Base-by-base conservation (phyloP, 2,329 filamentous ascomycete genomes). In the Fusarium secorum region DNA sequence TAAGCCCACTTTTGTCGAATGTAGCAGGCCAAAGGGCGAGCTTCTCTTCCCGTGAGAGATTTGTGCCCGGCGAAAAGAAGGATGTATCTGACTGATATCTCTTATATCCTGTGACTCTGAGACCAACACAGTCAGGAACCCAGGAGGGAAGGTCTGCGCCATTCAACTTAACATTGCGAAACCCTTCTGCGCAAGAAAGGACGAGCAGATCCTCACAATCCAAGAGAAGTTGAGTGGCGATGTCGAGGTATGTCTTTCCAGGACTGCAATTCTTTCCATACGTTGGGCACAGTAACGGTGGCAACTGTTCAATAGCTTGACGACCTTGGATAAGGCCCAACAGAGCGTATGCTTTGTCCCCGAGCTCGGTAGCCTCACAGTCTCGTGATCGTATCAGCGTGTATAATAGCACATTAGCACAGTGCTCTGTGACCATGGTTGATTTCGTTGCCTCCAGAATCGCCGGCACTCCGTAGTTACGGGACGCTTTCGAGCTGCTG, bases 61-160 rank as follows among this genome's bases (percentile, higher is more conserved):
- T 24, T 4, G 1, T 24, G 6, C 3, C 8, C 2, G 51, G 9
- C 2, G n/a, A 4, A 3, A 54, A 44, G 11, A 54, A 44, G 1
- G 32, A 22, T 4, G 36, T 3, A 32, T 54, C 51, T 15, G 51
- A 15, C 22, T 24, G 36, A 22, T 54, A 54, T 15, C 36, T 44
- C 2, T 54, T 44, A 3, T 32, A 54, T 24, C 51, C 51, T 0
- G 51, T 54, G 17, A 44, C 51, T 44, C 51, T 44, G 1, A 54
- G 51, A 4, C 51, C 36, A 24, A 54, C 36, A 20, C 51, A 54
- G n/a, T 54, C 51, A 0, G 51, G 51, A 11, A 54, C 51, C 51
- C 51, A 54, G 13, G 51, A 44, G 1, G 51, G 51, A 32, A 54
- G 51, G 3, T 54, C 24, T 8, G 35, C 36, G 2, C 36, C 51